Evolutionary conservation across 352 stramenopile species (phyloP).

Genomic region (Lagenidium giganteum): DNA sequence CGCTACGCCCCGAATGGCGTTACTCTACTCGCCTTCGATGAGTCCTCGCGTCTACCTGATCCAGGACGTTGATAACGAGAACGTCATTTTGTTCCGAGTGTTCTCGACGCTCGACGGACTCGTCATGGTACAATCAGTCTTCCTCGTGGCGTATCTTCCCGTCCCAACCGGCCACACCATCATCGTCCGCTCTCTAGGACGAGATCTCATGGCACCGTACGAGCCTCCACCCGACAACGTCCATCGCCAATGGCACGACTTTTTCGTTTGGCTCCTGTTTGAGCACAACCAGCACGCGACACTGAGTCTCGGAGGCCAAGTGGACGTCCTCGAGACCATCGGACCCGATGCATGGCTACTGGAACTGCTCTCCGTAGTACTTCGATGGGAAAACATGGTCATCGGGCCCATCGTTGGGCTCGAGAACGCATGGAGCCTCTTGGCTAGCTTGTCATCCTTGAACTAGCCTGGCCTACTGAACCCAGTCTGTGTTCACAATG

Average conservation of each 20-base stretch:
- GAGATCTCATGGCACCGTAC: slow-evolving; percentile 1
- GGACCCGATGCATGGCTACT: slow-evolving; percentile 17
- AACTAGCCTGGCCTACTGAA: no score
- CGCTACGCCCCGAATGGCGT: no score
- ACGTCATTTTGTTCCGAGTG: no score
- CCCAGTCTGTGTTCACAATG: no score
- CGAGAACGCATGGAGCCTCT: no score
- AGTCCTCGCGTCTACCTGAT: no score
- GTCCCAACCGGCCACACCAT: slow-evolving; percentile 8
- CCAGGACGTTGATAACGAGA: no score
- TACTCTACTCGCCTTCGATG: no score
- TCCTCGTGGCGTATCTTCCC: slow-evolving; percentile 12
- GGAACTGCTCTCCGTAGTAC: slow-evolving; percentile 13
- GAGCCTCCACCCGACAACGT: slow-evolving; percentile 7
- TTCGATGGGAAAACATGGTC: slow-evolving; percentile 15
- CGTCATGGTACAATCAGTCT: slow-evolving; percentile 13
- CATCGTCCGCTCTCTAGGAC: slow-evolving; percentile 13
- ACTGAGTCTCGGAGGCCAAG: slow-evolving; percentile 10
- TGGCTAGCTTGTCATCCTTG: no score
- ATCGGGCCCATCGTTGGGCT: slow-evolving; percentile 3
- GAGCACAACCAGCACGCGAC: slow-evolving; percentile 7
- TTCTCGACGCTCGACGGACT: slow-evolving; percentile 9
- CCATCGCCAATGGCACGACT: slow-evolving; percentile 17
- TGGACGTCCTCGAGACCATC: slow-evolving; percentile 3
- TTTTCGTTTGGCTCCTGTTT: slow-evolving; percentile 18